A percentile compares a stretch with the other conserved stretches of the same genome.
These are phyloP conservation scores for Stemphylium vesicarium DNA, from an alignment of 2,329 filamentous ascomycete genomes.

Conservation along the genomic window DNA sequence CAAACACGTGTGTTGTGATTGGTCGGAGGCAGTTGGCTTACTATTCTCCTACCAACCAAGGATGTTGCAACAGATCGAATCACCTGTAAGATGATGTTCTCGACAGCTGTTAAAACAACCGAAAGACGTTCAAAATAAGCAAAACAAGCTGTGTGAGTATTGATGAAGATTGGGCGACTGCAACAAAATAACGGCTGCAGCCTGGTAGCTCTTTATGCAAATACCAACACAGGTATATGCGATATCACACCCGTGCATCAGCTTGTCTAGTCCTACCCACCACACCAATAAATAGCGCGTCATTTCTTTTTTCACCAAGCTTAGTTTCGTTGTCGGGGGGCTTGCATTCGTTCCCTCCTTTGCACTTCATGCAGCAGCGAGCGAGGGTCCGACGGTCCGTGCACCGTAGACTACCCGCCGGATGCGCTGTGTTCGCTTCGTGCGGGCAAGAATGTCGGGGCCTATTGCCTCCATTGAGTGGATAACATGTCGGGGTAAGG, in stretches of 20 bases:
- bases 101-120: too few relatives aligned
- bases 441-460: background rate
- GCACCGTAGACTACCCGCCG: background rate
- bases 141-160: background rate
- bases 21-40: conserved; percentile 9
- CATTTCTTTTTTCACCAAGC: background rate
- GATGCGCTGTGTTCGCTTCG: background rate
- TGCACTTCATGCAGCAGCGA: background rate
- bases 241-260: background rate
- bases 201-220: background rate
- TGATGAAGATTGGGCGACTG: background rate
- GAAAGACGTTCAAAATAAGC: too few relatives aligned
- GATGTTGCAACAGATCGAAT: too few relatives aligned
- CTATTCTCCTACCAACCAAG: conserved; percentile 10
- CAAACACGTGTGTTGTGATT: conserved; percentile 29
- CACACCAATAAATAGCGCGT: background rate
- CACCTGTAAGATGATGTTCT: too few relatives aligned
- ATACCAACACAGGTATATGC: background rate
- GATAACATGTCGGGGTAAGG: too few relatives aligned
- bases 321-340: background rate
- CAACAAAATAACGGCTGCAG: background rate
- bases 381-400: background rate
- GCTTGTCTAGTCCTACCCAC: background rate
- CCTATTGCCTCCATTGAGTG: background rate
- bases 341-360: background rate